A percentile compares a stretch with the other conserved stretches of the same genome.
phyloP scores from a whole-genome alignment of 2,329 filamentous ascomycete species.

The Monilinia fructigena region DNA sequence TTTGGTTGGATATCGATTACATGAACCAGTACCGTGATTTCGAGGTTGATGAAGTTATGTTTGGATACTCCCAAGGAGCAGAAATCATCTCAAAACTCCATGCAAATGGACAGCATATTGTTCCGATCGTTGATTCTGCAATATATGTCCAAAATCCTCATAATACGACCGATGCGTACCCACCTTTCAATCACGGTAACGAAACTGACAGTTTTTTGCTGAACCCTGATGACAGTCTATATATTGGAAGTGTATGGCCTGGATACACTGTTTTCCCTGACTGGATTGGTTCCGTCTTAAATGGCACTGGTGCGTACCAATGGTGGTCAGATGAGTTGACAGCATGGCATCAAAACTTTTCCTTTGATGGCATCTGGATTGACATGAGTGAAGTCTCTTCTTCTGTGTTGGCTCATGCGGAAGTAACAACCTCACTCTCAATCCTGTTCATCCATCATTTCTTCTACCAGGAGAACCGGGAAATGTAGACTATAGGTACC shows the following conservation, averaged over 20 bases:
- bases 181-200: constrained; percentile 60
- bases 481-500: constrained; percentile 59
- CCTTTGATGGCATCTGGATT: constrained; percentile 56
- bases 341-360: constrained; percentile 53
- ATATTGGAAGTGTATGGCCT: constrained; percentile 70
- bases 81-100: constrained; percentile 63
- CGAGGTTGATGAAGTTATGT: constrained; percentile 59
- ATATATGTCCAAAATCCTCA: constrained; percentile 68
- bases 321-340: constrained; percentile 68
- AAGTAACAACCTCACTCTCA: constrained; percentile 59
- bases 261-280: constrained; percentile 69
- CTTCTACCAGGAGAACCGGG: constrained; percentile 62
- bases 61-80: constrained; percentile 56
- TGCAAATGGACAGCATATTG: constrained; percentile 59
- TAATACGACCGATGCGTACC: constrained; percentile 64
- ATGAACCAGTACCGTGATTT: constrained; percentile 63
- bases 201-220: constrained; percentile 55
- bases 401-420: constrained; percentile 72
- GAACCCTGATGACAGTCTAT: constrained; percentile 56
- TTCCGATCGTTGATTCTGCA: constrained; percentile 69
- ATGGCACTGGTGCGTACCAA: constrained; percentile 59
- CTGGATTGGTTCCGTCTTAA: constrained; percentile 62
- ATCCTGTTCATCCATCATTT: constrained; percentile 68
- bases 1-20: constrained; percentile 69
- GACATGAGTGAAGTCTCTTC: constrained; percentile 60